Evolutionary conservation across 169 alveolate genomes (phyloP).

Genomic region (Eimeria acervulina): DNA sequence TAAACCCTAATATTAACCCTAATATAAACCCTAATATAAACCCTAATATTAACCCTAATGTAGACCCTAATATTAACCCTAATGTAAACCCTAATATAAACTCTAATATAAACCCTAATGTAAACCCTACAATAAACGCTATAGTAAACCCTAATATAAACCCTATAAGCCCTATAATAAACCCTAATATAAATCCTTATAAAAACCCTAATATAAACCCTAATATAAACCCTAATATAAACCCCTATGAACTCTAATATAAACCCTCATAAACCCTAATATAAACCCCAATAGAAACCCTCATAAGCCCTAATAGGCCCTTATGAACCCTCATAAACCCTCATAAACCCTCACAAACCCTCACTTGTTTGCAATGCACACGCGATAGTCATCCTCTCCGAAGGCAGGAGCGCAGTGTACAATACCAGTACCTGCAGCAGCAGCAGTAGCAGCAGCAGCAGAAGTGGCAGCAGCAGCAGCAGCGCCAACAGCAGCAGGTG

Average conservation of each 20-base stretch:
- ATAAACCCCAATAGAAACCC: background rate
- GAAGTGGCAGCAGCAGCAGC: constrained; percentile 93
- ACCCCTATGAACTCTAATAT: too few relatives aligned
- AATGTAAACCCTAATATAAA: too few relatives aligned
- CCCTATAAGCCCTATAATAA: background rate
- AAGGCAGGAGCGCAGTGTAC: constrained; percentile 81
- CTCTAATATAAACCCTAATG: background rate
- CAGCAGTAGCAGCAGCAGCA: constrained; percentile 95
- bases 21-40: background rate
- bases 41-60: background rate
- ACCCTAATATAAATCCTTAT: background rate
- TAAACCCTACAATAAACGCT: background rate
- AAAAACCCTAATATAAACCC: constrained; percentile 6
- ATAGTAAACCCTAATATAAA: background rate
- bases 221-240: background rate
- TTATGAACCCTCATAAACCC: too few relatives aligned
- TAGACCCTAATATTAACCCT: background rate
- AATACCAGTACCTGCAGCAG: too few relatives aligned
- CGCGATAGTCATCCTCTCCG: constrained; percentile 86
- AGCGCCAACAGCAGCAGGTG: background rate
- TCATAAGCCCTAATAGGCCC: too few relatives aligned
- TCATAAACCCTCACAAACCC: background rate
- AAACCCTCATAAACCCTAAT: background rate
- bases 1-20: background rate
- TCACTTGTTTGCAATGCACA: constrained; percentile 62